These are phyloP conservation scores for Dendrobium nobile DNA, from an alignment of 106 monocot genomes.

Conservation along the genomic window DNA sequence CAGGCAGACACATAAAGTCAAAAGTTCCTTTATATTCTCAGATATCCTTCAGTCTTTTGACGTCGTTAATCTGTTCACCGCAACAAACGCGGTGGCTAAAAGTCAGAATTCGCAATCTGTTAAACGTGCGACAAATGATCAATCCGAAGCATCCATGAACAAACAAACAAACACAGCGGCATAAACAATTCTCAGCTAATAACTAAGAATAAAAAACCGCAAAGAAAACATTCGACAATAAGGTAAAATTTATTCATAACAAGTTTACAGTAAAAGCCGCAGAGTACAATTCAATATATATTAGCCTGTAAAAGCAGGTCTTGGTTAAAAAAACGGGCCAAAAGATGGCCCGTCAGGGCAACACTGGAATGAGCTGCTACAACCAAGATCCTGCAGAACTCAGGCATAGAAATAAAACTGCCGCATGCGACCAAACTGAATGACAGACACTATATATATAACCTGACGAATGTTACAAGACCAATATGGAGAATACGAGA, in stretches of 20 bases:
- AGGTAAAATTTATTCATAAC: neutral
- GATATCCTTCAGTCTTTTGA: too few relatives aligned
- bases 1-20: too few relatives aligned
- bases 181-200: too few relatives aligned
- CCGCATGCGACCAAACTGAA: constrained; percentile 38
- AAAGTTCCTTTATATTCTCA: too few relatives aligned
- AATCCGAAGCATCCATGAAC: too few relatives aligned
- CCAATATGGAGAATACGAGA: constrained; percentile 3
- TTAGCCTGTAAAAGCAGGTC: constrained; percentile 8
- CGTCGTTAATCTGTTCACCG: too few relatives aligned
- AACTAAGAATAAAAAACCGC: too few relatives aligned
- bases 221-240: neutral
- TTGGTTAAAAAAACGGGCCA: neutral
- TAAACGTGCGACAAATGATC: too few relatives aligned
- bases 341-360: neutral
- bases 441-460: neutral
- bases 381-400: constrained; percentile 22
- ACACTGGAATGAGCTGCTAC: constrained; percentile 12
- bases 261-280: constrained; percentile 11
- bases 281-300: constrained; percentile 17
- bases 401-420: constrained; percentile 26
- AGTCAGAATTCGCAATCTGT: too few relatives aligned
- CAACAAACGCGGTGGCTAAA: too few relatives aligned
- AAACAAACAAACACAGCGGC: too few relatives aligned
- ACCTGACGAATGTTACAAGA: neutral